Evolutionary conservation across 2,329 filamentous ascomycete species (phyloP).

Genomic region (Neofusicoccum sp.): DNA sequence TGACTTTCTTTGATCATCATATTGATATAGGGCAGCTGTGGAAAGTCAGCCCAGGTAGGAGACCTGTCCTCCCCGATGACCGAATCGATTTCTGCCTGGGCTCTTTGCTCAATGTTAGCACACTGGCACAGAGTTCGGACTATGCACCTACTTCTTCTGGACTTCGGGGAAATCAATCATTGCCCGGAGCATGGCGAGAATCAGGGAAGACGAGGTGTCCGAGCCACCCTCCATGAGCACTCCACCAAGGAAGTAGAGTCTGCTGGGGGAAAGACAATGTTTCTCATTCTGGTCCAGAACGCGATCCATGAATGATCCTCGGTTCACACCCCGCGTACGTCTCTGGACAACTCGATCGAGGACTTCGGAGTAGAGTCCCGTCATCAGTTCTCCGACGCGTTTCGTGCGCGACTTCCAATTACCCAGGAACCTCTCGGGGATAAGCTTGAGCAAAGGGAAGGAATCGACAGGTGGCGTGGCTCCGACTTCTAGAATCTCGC

Average conservation of each 20-base stretch:
- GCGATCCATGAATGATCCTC: slow-evolving; percentile 28
- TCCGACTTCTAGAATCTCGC: slow-evolving; percentile 44
- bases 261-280: slow-evolving; percentile 14
- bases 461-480: slow-evolving; percentile 51
- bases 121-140: too few relatives aligned
- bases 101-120: not conserved
- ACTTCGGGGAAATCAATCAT: not conserved
- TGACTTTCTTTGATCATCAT: slow-evolving; percentile 32
- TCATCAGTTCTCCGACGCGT: not conserved
- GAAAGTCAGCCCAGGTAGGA: not conserved
- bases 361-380: not conserved
- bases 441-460: slow-evolving; percentile 30
- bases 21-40: slow-evolving; percentile 12
- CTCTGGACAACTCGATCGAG: not conserved
- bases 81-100: not conserved
- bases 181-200: slow-evolving; percentile 2
- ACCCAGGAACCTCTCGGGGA: not conserved
- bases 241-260: slow-evolving; percentile 40
- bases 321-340: slow-evolving; percentile 8
- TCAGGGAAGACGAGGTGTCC: slow-evolving; percentile 33
- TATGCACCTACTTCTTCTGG: not conserved
- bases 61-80: not conserved
- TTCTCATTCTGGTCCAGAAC: slow-evolving; percentile 24
- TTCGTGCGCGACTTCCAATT: not conserved
- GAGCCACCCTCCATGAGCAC: slow-evolving; percentile 37